These are phyloP conservation scores for Ogataea pilisensis DNA, from an alignment of 805 yeast genomes.

Conservation along the genomic window DNA sequence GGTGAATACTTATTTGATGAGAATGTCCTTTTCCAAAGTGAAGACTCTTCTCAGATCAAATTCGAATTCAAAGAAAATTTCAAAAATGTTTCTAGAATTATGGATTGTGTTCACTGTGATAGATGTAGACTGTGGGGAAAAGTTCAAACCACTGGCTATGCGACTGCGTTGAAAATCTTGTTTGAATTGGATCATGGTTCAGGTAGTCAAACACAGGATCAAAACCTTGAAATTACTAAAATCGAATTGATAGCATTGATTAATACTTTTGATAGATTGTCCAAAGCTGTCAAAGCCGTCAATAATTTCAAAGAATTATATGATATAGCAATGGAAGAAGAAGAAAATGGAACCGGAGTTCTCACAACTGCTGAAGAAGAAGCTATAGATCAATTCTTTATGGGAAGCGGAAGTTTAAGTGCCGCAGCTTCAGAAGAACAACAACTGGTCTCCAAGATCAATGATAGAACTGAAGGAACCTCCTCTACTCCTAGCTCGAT, in stretches of 20 bases:
- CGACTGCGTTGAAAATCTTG: conserved; percentile 87
- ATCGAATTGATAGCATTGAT: conserved; percentile 86
- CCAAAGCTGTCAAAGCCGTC: conserved; percentile 77
- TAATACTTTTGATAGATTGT: conserved; percentile 88
- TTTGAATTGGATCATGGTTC: conserved; percentile 64
- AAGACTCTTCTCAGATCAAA: conserved; percentile 53
- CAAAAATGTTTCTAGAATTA: conserved; percentile 82
- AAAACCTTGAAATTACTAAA: conserved; percentile 44
- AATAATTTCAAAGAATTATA: conserved; percentile 63
- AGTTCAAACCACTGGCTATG: conserved; percentile 95
- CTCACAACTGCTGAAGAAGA: conserved; percentile 3
- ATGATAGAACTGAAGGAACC: too few species aligned
- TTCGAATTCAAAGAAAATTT: conserved; percentile 84
- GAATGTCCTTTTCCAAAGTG: conserved; percentile 42
- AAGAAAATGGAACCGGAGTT: conserved; percentile 21
- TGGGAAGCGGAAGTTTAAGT: background rate
- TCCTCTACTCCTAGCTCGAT: too few species aligned
- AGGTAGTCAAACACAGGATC: too few species aligned
- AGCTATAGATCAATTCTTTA: background rate
- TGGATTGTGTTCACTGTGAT: conserved; percentile 99
- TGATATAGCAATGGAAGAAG: conserved; percentile 27
- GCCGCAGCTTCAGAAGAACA: background rate
- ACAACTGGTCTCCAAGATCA: background rate
- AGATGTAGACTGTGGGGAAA: conserved; percentile 98
- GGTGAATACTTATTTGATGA: conserved; percentile 39